Percentiles rank a stretch among this genome's conserved stretches.
Conservation (phyloP, 1,139 yeast species). For the Suhomyces choctaworum region DNA sequence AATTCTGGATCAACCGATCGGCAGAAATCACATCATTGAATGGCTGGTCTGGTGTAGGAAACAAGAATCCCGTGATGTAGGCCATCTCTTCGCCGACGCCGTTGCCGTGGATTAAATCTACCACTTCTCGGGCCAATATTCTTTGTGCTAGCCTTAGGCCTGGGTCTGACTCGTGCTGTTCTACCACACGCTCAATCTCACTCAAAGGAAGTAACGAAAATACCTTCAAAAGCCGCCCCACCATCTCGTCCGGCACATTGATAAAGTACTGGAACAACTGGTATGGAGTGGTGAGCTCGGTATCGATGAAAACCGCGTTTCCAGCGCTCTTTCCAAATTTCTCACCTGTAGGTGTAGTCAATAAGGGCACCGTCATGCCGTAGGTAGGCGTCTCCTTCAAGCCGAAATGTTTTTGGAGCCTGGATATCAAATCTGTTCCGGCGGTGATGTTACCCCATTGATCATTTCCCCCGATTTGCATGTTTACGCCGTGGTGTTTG, state of each 20-base stretch:
- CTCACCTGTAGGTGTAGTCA: constrained; percentile 87
- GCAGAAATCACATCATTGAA: constrained; percentile 50
- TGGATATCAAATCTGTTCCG: constrained; percentile 81
- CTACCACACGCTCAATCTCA: constrained; percentile 54
- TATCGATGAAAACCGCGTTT: constrained; percentile 87
- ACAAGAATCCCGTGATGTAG: constrained; percentile 61
- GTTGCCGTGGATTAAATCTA: constrained; percentile 82
- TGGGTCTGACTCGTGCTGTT: constrained; percentile 57
- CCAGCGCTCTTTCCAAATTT: constrained; percentile 98
- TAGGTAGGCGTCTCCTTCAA: constrained; percentile 34
- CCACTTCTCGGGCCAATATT: constrained; percentile 77
- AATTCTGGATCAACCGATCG: constrained; percentile 56
- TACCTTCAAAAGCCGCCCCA: constrained; percentile 64
- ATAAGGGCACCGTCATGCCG: constrained; percentile 87
- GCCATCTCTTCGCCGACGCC: constrained; percentile 72
- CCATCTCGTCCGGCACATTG: constrained; percentile 77
- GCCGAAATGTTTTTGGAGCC: constrained; percentile 42
- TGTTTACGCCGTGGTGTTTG: constrained; percentile 54
- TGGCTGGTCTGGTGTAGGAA: constrained; percentile 58
- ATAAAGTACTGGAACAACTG: constrained; percentile 85
- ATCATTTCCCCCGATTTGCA: constrained; percentile 95
- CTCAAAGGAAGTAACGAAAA: constrained; percentile 75
- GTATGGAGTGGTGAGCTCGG: constrained; percentile 70
- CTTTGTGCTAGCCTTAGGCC: constrained; percentile 71
- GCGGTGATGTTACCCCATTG: constrained; percentile 99